Base-by-base conservation (phyloP, 768 basidiomycete genomes). In the Phanerodontia chrysosporium region DNA sequence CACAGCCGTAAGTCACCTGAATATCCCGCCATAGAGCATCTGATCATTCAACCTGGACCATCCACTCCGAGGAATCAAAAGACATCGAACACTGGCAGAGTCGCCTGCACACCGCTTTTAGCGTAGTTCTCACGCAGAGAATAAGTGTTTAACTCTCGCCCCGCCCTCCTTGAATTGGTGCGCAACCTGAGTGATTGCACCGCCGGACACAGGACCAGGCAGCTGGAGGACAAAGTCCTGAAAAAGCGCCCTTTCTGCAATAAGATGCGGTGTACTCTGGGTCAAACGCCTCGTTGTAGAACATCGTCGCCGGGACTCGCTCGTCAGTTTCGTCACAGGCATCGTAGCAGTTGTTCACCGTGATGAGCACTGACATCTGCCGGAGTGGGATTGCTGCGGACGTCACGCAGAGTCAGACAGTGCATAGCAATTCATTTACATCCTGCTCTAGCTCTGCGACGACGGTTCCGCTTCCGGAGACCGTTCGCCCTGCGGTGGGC, bases 311-410 rank as follows among this genome's bases (percentile, higher is more conserved):
- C 63, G 81, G 59, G 67, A 55, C 6, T 69, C 69, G 1, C 58
- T 45, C 8, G 67, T 68, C 7, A 69, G 30, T 16, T 57, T 56
- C 30, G 49, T 58, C 60, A 18, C 63, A 42, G 6, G 59, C 58
- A 51, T 73, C 60, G 24, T 64, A 42, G 64, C 80, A 83, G 30
- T 75, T 74, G 45, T 70, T 68, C 28, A 83, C 35, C 2, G 73
- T 79, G 54, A 83, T 76, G 39, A 77, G 76, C 53, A 83, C 66
- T 14, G 75, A 78, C 2, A 82, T 75, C 59, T 82, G 80, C 30
- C 65, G 67, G 3, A 76, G 76, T 13, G 64, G 10, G 70, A 48
- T 49, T 76, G 65, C 79, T 80, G 52, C 10, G 45, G 44, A 51
- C 22, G 24, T 18, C 2, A 45, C n/a, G 5, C 14, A 25, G 22